Evolutionary conservation across 768 basidiomycete species (phyloP), one percentile per base, ranked within the genome.

Genomic region (Sporobolomyces roseus): DNA sequence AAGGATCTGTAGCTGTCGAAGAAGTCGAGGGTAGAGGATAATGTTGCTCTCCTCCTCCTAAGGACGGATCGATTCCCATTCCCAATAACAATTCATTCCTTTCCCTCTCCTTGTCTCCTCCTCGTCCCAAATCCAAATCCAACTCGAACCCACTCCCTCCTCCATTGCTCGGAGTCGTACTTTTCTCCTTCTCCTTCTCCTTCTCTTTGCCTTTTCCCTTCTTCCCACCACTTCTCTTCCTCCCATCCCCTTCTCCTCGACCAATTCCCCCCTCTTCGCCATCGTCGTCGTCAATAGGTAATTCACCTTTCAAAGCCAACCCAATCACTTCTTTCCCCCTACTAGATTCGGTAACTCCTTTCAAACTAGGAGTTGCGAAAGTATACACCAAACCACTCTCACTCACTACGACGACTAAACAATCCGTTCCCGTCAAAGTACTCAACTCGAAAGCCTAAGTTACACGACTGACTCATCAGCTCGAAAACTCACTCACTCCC

Each of bases 371-470:
- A 2, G 69, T 74, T 35, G 69, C 61, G 51, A 65, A 74, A 23
- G 66, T 65, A 61, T 74, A 74, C 35, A 71, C 59, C 29, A 65
- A 35, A 2, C 73, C 73, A 2, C 62, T 59, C 48, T 74, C 73
- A 19, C 48, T 52, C 12, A 74, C 73, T 49, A 74, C 66, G 10
- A 74, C 23, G 33, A 74, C 56, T 33, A 71, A 36, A 48, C 59
- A 61, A 27, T 74, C 59, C 5, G 69, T 74, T 25, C 73, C 73
- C 25, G 73, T 74, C n/a, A 74, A 63, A 1, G 73, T 74, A n/a
- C 51, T 55, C 33, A 74, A 59, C 41, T 74, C 73, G 55, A 48
- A 74, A 5, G 63, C 73, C 72, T 73, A 55, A 6, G 2, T 2
- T 29, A 50, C 56, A 33, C 2, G 14, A 13, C 29, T 12, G 19